Evolutionary conservation across 257 asterid genomes (phyloP).

Genomic region (Solanum corneliomulleri): DNA sequence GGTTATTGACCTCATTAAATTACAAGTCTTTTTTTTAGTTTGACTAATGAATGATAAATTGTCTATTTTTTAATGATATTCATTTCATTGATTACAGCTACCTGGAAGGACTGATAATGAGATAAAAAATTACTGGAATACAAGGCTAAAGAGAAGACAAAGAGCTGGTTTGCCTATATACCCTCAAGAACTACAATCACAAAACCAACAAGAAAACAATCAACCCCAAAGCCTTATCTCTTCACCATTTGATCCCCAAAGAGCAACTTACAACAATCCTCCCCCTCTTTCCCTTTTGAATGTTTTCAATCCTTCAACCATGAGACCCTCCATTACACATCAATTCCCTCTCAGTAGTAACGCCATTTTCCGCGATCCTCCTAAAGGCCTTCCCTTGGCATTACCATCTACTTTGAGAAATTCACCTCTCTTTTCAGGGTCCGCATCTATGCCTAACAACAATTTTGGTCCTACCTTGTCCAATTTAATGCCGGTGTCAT

Average conservation of each 20-base stretch:
- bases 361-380: slow-evolving; percentile 11
- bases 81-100: slow-evolving; percentile 15
- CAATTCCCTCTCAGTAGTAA: background rate
- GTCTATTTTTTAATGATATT: background rate
- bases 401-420: slow-evolving; percentile 9
- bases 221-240: slow-evolving; percentile 4
- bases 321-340: background rate
- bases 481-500: slow-evolving; percentile 7
- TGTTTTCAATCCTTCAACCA: slow-evolving; percentile 2
- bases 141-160: slow-evolving; percentile 51
- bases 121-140: slow-evolving; percentile 72
- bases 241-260: slow-evolving; percentile 6
- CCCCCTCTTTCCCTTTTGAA: slow-evolving; percentile 7
- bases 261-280: background rate
- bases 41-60: background rate
- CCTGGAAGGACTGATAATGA: slow-evolving; percentile 73
- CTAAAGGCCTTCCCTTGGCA: slow-evolving; percentile 24
- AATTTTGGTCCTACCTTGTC: slow-evolving; percentile 1
- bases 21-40: background rate
- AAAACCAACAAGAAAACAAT: background rate
- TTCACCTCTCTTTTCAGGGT: slow-evolving; percentile 1
- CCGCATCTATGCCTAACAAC: background rate
- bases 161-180: slow-evolving; percentile 59
- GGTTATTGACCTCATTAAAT: background rate
- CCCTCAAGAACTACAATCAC: slow-evolving; percentile 22